Conservation (phyloP, 768 basidiomycete genomes). For the Macrolepiota albuminosa region DNA sequence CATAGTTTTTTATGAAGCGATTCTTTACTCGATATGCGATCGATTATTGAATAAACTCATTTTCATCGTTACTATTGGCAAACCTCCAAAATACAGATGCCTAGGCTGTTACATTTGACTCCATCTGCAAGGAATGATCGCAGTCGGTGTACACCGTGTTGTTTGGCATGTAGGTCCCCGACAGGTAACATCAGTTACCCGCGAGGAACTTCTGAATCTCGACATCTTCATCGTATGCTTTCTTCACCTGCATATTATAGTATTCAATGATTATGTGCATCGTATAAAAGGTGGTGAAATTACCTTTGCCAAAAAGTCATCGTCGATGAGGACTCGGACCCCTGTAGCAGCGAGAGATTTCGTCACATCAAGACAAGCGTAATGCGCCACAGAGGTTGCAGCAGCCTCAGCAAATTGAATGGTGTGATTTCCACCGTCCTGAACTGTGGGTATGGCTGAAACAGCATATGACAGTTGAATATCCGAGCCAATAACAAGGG, state of each 20-base stretch:
- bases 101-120: not conserved
- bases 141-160: not conserved
- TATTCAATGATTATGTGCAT: not conserved
- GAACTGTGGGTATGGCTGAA: conserved; percentile 69
- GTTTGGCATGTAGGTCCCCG: not conserved
- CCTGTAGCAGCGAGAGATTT: conserved; percentile 72
- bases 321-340: conserved; percentile 65
- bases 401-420: conserved; percentile 62
- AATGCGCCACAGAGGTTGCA: conserved; percentile 53
- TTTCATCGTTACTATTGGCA: not conserved
- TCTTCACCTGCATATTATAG: conserved; percentile 34
- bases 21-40: not conserved
- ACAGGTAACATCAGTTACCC: not conserved
- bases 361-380: conserved; percentile 60
- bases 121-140: too few species aligned
- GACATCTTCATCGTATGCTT: conserved; percentile 42
- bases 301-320: conserved; percentile 42
- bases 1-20: not conserved
- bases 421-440: conserved; percentile 77
- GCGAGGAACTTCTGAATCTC: conserved; percentile 9
- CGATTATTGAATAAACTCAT: too few species aligned
- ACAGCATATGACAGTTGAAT: not conserved
- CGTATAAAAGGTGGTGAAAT: not conserved
- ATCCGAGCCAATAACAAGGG: not conserved
- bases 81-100: not conserved